Base-by-base conservation (phyloP, 2,329 filamentous ascomycete genomes). In the Pseudogymnoascus destructans region DNA sequence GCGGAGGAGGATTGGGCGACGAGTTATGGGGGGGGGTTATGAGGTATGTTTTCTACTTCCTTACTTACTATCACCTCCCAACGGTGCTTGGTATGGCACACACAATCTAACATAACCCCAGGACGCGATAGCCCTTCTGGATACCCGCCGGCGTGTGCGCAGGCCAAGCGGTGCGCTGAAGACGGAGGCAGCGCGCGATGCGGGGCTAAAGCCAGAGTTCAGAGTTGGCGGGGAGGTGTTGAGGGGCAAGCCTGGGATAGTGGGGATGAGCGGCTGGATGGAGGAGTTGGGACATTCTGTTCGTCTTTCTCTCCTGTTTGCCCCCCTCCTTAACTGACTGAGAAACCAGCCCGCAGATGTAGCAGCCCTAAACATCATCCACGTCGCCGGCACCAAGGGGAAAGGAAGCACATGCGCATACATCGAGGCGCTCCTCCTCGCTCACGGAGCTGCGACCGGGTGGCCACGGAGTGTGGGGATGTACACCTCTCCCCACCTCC, bases 181-280 rank as follows among this genome's bases (percentile, higher is more conserved):
- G 8, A 15, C 8, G 4, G 36, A 38, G 2, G 36, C 15, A 9
- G 36, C 15, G 2, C 15, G 36, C 8, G 36, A 38, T 38, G 36
- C 36, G 2, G 36, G 36, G 8, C 8, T 38, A 9, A 38, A 38
- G 36, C 36, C 15, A 9, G 15, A 38, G 5, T 5, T 17, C 4
- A 38, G 36, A 9, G 36, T 38, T 5, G 36, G 36, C 2, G 36
- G 36, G 9, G 36, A 15, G 36, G 36, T 19, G 9, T 38, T 38
- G 15, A 38, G 15, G 36, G 36, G 36, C 15, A 38, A 17, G 36
- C 36, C 36, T 11, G 36, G 36, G 36, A 81, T 93, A 46, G 81
- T 81, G 2, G 87, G 95, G 71, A 95, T 93, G 82, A 77, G 82
- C 62, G 79, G 83, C 61, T 95, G 88, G 79, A 80, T 88, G 67